Evolutionary conservation across 768 basidiomycete species (phyloP), one percentile per base, ranked within the genome.

Genomic region (Termitomyces eurrhizus): DNA sequence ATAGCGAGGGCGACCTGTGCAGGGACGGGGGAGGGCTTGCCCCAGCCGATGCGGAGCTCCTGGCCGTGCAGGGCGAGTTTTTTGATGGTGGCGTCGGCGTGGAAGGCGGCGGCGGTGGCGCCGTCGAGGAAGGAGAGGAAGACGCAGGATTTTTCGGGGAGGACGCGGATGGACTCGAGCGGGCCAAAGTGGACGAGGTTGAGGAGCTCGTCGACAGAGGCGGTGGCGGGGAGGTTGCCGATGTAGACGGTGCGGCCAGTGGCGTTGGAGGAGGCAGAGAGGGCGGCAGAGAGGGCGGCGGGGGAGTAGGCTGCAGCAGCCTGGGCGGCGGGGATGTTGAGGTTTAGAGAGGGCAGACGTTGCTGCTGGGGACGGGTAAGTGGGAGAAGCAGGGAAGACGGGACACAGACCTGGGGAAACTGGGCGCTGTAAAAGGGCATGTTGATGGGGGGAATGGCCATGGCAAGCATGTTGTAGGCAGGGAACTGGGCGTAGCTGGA

Each of bases 11-110:
- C 84, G 13, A 98, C 93, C 69, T 89, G 87, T 29, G 87, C 84
- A 0, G 94, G 92, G 3, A 98, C 93, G 16, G 89, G 86, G 2
- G 87, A 89, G 1, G 95, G 90, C 72, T 98, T 97, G 32, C 96
- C 97, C 96, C 96, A 99, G 24, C 97, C 97, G 64, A 99, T 95
- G 78, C 95, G 95, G 68, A 99, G 87, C 73, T 98, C 97, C 72
- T 97, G 94, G 3, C 90, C 92, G 70, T 98, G 96, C 14, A 99
- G 80, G 21, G 90, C 76, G 62, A 98, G 77, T 73, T 97, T 98
- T 79, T 97, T 95, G 72, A 98, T 88, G 36, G 90, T 88, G 1
- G 96, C 96, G 69, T 98, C 97, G 42, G 96, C 95, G 68, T 96
- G 93, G 83, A 99, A 99, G 0, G 94, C 95, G 0, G 93, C 92